Evolutionary conservation across 768 basidiomycete genomes (phyloP), one percentile per base, ranked within the genome.

Genomic region (Phylloporus rhodoxanthus): DNA sequence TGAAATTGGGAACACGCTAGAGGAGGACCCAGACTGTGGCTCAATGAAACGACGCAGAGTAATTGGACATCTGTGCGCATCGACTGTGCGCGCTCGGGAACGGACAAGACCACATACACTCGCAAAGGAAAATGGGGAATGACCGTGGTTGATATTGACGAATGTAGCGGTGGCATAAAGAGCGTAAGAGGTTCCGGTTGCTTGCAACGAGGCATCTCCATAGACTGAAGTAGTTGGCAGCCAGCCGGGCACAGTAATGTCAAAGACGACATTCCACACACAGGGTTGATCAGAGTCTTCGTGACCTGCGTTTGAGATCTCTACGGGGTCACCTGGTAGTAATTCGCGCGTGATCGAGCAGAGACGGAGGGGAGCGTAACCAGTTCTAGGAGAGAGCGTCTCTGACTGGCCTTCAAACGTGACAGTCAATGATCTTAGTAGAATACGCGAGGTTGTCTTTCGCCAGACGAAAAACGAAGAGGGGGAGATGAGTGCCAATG

Each of bases 371-470:
- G 81, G 75, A 13, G 78, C 72, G 63, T 94, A 94, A 51, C 87
- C 81, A 28, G 80, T 76, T 34, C 68, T 68, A 6, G 78, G 75
- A 10, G 83, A 79, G 52, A 84, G 71, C 20, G 82, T 75, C 64
- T 95, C 92, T 17, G 82, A 76, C 67, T 91, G 89, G 23, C 92
- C 92, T 60, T 96, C 92, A 50, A 96, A 90, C 4, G 80, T 82
- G 57, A 96, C 64, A 37, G 73, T 68, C 33, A 95, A 70, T 2
- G 89, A 91, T 53, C 81, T 78, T 17, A 92, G 76, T 5, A 84
- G 62, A 36, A 84, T 62, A 33, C 71, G 77, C 8, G 75, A 67
- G 0, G 81, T 66, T 42, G 72, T 69, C 49, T 74, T 76, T 47
- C 48, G 51, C 52, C 75, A 73, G 52, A 77, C 75, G 54, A 86